Base-by-base conservation (phyloP, 208 protist genomes). In the Wallacemonas rigidus region DNA sequence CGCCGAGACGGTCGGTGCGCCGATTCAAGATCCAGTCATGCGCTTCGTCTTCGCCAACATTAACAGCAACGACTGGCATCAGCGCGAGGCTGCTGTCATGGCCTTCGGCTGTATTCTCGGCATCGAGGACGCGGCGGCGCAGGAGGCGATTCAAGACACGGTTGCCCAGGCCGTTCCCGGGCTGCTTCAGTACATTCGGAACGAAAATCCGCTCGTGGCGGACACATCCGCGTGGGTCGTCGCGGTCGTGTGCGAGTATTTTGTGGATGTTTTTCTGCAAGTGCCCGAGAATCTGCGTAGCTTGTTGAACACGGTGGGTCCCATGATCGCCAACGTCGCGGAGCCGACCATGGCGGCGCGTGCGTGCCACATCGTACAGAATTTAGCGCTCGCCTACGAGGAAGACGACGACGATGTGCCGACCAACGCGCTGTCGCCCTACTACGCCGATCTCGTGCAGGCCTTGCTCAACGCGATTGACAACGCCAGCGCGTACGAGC, bases 21-120 rank as follows among this genome's bases (percentile, higher is more conserved):
- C 77, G 3, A 76, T 98, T 63, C 81, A 98, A 56, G 63, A 72
- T 6, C 76, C 88, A 44, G 89, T 99, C 2, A 94, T 99, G 87
- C 85, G 86, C 26, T 99, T 99, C 74, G 87, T 99, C n/a, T 89
- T 89, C 40, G 76, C 78, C 44, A 97, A 98, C 72, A 95, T 99
- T 69, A 84, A 87, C 56, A 89, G 81, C 64, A 9, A 69, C 2
- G 87, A 98, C 56, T 99, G 98, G 98, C 89, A 86, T n/a, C 61
- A 91, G n/a, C 86, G 91, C 6, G 98, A 99, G 80, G 98, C 98
- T 11, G 91, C 98, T 5, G 86, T 95, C 17, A 90, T 98, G 67
- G 97, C 98, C 6, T 99, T 99, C 67, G 98, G 97, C 55, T 98
- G 96, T 51, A 98, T 99, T 51, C 87, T 99, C 26, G 95, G 98